These are phyloP conservation scores for Fusarium tricinctum DNA, from an alignment of 2,329 filamentous ascomycete genomes.

Conservation along the genomic window DNA sequence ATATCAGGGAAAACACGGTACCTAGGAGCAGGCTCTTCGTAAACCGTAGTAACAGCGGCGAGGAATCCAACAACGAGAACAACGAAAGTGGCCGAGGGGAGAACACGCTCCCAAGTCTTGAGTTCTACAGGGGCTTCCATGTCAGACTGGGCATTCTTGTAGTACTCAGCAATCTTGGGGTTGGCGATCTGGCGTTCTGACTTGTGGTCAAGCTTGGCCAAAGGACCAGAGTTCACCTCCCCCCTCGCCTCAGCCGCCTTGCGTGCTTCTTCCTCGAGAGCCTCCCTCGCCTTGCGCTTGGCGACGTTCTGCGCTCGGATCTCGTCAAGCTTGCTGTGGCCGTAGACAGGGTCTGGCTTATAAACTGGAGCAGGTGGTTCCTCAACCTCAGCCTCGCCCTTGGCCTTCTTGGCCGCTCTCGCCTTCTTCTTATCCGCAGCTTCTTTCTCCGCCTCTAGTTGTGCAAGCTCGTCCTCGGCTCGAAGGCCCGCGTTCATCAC, in stretches of 20 bases:
- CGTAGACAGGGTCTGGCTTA: constrained; percentile 67
- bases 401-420: constrained; percentile 43
- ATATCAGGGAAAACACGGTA: constrained; percentile 71
- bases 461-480: constrained; percentile 72
- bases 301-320: constrained; percentile 69
- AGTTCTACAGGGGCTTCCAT: constrained; percentile 67
- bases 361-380: constrained; percentile 38
- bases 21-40: constrained; percentile 66
- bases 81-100: constrained; percentile 67
- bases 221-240: constrained; percentile 55
- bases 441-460: constrained; percentile 61
- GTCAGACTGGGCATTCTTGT: constrained; percentile 63
- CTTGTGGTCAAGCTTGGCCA: constrained; percentile 57
- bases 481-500: constrained; percentile 71
- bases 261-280: constrained; percentile 59
- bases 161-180: constrained; percentile 56
- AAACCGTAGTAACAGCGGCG: constrained; percentile 62
- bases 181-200: constrained; percentile 58
- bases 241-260: constrained; percentile 59
- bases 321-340: constrained; percentile 68
- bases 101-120: constrained; percentile 64
- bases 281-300: constrained; percentile 63
- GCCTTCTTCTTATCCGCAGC: constrained; percentile 41
- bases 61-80: constrained; percentile 61
- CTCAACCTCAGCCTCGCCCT: constrained; percentile 35